Base-by-base conservation (phyloP, 1,284 basidiomycete species). In the Pterula multifida region DNA sequence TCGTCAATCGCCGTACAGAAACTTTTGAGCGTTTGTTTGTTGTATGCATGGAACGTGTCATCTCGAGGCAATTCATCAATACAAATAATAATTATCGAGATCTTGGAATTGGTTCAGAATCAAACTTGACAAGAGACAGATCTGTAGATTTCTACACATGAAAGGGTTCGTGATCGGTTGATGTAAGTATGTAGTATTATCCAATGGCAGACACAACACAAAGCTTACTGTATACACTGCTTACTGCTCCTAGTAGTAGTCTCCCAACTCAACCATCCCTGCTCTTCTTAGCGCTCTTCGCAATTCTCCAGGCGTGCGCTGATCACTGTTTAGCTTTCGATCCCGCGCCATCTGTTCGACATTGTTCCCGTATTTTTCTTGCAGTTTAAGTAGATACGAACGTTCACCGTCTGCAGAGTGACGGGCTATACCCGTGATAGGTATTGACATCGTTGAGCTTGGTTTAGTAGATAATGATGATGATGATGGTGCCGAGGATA, bases 251-350 rank as follows among this genome's bases (percentile, higher is more conserved):
- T 36, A 15, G n/a, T n/a, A n/a, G n/a, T n/a, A n/a, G n/a, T n/a
- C n/a, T n/a, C n/a, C n/a, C n/a, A n/a, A n/a, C 47, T 50, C 45
- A 22, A 53, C 51, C 32, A 69, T 55, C 28, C 76, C 73, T 26
- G 77, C 75, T 59, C 73, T 79, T 53, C 59, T 63, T 52, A 86
- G 67, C 35, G 78, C 80, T 60, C 78, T 70, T 56, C 62, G 74
- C 60, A 98, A 68, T 68, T 94, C 82, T 15, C 91, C 94, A 32
- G 72, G 75, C 2, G 93, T 98, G 63, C 85, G 81, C 68, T 98
- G 95, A 66, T 83, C 84, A 21, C 78, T 67, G 62, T 98, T 98
- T 54, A 86, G 65, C 64, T 75, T 83, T 55, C 79, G 68, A 68
- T 98, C 94, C 55, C 72, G 73, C 9, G 82, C 79, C 91, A 96